Conservation (phyloP, 1,284 basidiomycete genomes). For the Entoloma clypeatum region DNA sequence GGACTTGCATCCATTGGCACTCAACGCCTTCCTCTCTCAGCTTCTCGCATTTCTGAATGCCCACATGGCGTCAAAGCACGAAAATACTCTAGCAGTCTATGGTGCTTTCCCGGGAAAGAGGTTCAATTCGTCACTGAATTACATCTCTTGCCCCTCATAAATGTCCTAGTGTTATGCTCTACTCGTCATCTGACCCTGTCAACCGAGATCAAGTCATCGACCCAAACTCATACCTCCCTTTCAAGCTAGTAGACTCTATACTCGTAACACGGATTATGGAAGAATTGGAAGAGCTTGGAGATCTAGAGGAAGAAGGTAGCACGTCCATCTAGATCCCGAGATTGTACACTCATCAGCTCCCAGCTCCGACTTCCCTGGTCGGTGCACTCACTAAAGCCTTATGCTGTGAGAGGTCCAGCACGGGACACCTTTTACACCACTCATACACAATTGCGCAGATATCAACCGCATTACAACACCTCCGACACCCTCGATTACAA, state of each 20-base stretch:
- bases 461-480: conserved; percentile 78
- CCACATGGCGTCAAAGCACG: conserved; percentile 86
- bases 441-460: conserved; percentile 44
- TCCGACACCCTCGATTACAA: conserved; percentile 32
- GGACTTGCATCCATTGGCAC: conserved; percentile 50
- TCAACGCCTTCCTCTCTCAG: conserved; percentile 71
- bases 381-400: conserved; percentile 86
- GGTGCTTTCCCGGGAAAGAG: conserved; percentile 82
- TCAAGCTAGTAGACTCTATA: conserved; percentile 68
- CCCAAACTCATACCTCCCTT: conserved; percentile 81
- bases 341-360: conserved; percentile 13
- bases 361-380: conserved; percentile 74
- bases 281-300: conserved; percentile 52
- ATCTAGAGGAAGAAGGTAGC: conserved; percentile 45
- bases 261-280: conserved; percentile 61
- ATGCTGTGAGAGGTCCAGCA: conserved; percentile 62
- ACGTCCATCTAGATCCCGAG: conserved; percentile 10
- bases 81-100: conserved; percentile 91
- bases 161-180: conserved; percentile 62
- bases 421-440: conserved; percentile 1
- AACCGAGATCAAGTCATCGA: conserved; percentile 45
- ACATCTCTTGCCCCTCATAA: not conserved
- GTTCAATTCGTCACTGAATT: conserved; percentile 28
- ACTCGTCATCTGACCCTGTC: conserved; percentile 59
- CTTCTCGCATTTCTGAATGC: conserved; percentile 90